A percentile compares a stretch with the other conserved stretches of the same genome.
These are phyloP conservation scores for Wallemia mellicola DNA, from an alignment of 1,284 basidiomycete genomes.

Conservation along the genomic window DNA sequence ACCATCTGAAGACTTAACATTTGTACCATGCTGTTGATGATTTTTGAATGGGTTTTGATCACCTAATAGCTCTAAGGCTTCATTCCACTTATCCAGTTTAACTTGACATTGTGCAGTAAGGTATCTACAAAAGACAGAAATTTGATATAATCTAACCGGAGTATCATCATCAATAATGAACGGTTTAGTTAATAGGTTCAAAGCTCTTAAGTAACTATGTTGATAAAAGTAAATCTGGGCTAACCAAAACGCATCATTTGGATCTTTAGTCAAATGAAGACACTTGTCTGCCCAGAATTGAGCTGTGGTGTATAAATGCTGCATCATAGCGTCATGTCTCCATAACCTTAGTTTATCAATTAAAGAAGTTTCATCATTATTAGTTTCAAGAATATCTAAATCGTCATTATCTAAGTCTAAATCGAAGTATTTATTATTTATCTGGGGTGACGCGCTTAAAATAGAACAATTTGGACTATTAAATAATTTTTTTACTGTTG, in stretches of 20 bases:
- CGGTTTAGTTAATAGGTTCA: constrained; percentile 58
- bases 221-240: constrained; percentile 90
- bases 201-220: constrained; percentile 76
- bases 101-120: constrained; percentile 79
- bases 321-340: constrained; percentile 91
- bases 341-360: constrained; percentile 85
- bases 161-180: constrained; percentile 17
- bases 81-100: constrained; percentile 47
- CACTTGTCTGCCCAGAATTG: constrained; percentile 90
- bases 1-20: constrained; percentile 43
- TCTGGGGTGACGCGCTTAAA: not conserved
- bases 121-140: constrained; percentile 72
- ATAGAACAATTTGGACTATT: not conserved
- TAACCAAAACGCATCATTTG: constrained; percentile 95
- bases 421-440: not conserved
- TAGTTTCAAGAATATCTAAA: not conserved
- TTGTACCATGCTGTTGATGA: constrained; percentile 28
- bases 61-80: constrained; percentile 76
- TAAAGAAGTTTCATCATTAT: constrained; percentile 32
- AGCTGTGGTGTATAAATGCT: constrained; percentile 89
- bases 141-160: constrained; percentile 34
- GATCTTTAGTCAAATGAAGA: constrained; percentile 29
- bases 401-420: not conserved
- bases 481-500: not conserved
- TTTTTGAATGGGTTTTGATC: constrained; percentile 59